A percentile compares a stretch with the other conserved stretches of the same genome.
phyloP scores from a whole-genome alignment of 306 rosid genomes.

The Quercus wislizeni region DNA sequence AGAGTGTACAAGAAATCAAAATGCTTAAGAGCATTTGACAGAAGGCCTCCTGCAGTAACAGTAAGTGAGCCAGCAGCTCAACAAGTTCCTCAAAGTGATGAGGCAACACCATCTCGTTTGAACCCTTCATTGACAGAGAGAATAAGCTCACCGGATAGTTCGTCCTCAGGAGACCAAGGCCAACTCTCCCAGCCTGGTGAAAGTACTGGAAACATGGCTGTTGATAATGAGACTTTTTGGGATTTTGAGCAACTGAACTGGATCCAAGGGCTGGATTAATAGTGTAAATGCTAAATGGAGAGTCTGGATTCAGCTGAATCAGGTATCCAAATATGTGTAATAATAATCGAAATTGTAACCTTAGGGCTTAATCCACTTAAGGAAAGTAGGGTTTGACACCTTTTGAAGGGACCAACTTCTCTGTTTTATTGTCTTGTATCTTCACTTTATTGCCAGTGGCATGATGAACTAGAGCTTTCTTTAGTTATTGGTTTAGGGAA shows the following conservation, averaged over 20 bases:
- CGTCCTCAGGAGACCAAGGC: constrained; percentile 41
- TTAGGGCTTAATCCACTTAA: neutral
- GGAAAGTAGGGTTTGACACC: neutral
- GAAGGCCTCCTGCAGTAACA: constrained; percentile 49
- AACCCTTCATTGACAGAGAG: constrained; percentile 20
- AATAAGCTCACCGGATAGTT: constrained; percentile 48
- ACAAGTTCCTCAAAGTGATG: constrained; percentile 1
- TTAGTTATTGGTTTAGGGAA: neutral
- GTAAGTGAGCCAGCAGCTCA: neutral
- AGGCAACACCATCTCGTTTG: constrained; percentile 11
- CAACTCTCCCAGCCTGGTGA: constrained; percentile 31
- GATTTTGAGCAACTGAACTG: constrained; percentile 52
- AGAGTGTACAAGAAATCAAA: constrained; percentile 84
- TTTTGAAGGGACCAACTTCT: neutral
- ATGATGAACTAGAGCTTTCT: neutral
- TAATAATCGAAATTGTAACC: neutral
- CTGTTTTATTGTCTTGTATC: neutral
- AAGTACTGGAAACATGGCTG: constrained; percentile 8
- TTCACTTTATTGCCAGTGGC: neutral
- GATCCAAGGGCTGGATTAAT: constrained; percentile 28
- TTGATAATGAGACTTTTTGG: constrained; percentile 42
- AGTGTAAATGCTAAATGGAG: neutral
- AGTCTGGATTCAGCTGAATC: neutral
- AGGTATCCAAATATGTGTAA: neutral
- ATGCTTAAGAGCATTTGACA: constrained; percentile 74